These are phyloP conservation scores for Dissophora globulifera DNA, from an alignment of 192 early-diverging fungal genomes.

Conservation along the genomic window DNA sequence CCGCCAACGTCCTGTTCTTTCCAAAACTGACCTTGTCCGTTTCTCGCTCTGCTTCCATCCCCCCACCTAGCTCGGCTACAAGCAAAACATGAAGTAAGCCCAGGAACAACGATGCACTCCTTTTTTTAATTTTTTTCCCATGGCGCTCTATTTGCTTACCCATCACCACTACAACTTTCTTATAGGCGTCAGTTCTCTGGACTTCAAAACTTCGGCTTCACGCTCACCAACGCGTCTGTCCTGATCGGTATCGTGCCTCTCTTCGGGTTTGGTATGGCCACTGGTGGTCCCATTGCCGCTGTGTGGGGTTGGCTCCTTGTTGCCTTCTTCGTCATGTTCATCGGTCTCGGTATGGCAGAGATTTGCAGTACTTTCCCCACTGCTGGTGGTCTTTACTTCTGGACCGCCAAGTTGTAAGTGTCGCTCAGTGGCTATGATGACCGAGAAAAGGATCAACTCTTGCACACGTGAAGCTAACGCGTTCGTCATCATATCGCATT, in stretches of 20 bases:
- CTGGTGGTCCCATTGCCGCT: conserved; percentile 57
- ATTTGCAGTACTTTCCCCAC: conserved; percentile 64
- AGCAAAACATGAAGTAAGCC: conserved; percentile 53
- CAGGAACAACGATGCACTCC: no score
- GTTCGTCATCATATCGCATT: neutral
- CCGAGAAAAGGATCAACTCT: no score
- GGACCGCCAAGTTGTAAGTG: conserved; percentile 46
- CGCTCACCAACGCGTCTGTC: conserved; percentile 42
- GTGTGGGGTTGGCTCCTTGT: conserved; percentile 66
- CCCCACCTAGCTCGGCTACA: conserved; percentile 34
- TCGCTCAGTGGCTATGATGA: no score
- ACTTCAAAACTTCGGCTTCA: conserved; percentile 53
- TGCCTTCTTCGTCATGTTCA: conserved; percentile 57
- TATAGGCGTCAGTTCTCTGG: conserved; percentile 46
- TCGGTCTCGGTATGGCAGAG: conserved; percentile 61
- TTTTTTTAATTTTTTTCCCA: neutral
- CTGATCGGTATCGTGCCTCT: conserved; percentile 52
- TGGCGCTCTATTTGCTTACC: neutral
- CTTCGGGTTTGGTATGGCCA: conserved; percentile 56
- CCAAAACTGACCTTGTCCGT: no score
- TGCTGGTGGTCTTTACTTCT: conserved; percentile 53
- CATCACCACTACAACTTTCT: no score
- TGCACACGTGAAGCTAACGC: no score
- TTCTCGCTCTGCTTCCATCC: neutral
- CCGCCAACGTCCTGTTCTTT: no score